These are phyloP conservation scores for Gossypium aridum DNA, from an alignment of 441 rosid species.

Conservation along the genomic window DNA sequence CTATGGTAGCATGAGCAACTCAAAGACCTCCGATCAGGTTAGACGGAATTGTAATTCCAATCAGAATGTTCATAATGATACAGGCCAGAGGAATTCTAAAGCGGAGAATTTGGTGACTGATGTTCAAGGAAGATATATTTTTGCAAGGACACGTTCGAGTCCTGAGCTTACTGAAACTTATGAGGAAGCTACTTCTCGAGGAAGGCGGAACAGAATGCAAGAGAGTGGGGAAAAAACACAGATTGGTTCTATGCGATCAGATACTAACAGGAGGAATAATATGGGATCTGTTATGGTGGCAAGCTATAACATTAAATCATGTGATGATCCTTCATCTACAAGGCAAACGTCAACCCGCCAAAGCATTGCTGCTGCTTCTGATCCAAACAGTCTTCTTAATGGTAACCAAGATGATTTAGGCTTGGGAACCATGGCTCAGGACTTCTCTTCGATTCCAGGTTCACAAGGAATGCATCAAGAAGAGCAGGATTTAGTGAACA, in stretches of 20 bases:
- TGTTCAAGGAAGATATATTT: constrained; percentile 61
- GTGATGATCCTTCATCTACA: constrained; percentile 43
- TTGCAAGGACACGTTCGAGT: constrained; percentile 91
- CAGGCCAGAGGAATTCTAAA: constrained; percentile 43
- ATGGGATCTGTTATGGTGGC: constrained; percentile 43
- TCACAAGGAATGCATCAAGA: constrained; percentile 69
- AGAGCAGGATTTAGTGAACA: constrained; percentile 74
- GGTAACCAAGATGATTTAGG: constrained; percentile 42
- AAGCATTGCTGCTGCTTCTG: constrained; percentile 38
- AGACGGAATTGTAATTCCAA: constrained; percentile 38
- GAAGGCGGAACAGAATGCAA: constrained; percentile 40
- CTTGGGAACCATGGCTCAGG: constrained; percentile 48
- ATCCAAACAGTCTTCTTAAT: constrained; percentile 40
- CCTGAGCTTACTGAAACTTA: constrained; percentile 87
- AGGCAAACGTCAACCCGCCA: constrained; percentile 41
- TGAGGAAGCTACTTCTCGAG: constrained; percentile 48
- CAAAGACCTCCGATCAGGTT: constrained; percentile 36
- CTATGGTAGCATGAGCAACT: constrained; percentile 25
- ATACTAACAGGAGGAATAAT: constrained; percentile 42
- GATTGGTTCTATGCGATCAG: constrained; percentile 38
- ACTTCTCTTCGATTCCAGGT: constrained; percentile 41
- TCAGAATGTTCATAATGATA: constrained; percentile 36
- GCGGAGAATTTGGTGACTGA: constrained; percentile 46
- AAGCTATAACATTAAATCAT: constrained; percentile 28
- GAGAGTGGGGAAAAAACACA: constrained; percentile 64